Conservation (phyloP, 106 monocot species). For the Agapanthus africanus region DNA sequence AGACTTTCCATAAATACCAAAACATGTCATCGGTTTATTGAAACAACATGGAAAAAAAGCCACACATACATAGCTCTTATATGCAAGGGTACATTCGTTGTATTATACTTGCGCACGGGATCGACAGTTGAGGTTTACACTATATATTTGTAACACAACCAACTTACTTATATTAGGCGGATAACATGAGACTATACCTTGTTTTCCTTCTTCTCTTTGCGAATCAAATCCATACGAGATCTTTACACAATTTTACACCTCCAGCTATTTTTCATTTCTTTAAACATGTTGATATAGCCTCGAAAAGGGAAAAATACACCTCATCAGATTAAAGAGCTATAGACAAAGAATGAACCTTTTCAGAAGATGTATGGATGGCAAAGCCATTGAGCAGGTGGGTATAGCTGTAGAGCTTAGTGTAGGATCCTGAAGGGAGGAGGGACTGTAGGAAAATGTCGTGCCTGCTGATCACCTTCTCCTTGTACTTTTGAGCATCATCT, state of each 20-base stretch:
- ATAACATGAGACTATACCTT: background rate
- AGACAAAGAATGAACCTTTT: conserved; percentile 34
- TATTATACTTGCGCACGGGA: too few relatives aligned
- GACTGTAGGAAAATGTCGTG: conserved; percentile 60
- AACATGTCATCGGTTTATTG: background rate
- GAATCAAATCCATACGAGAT: background rate
- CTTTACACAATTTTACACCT: background rate
- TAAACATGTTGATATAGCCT: background rate
- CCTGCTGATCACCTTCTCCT: conserved; percentile 35
- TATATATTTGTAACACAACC: background rate
- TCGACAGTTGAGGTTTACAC: too few relatives aligned
- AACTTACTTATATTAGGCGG: background rate
- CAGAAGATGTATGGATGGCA: conserved; percentile 43
- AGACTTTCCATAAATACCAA: background rate
- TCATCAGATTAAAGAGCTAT: too few relatives aligned
- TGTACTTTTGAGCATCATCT: conserved; percentile 47
- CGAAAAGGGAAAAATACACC: too few relatives aligned
- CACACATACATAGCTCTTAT: background rate
- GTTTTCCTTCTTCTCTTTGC: background rate
- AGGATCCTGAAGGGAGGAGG: conserved; percentile 50
- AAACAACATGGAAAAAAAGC: background rate
- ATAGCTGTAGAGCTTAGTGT: conserved; percentile 57
- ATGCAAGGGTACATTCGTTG: background rate
- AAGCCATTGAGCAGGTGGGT: conserved; percentile 58
- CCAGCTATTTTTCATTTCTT: background rate